A percentile compares a stretch with the other conserved stretches of the same genome.
Evolutionary conservation across 495 filamentous ascomycete species (phyloP).

Genomic region (Hyphodiscus hymeniophilus): DNA sequence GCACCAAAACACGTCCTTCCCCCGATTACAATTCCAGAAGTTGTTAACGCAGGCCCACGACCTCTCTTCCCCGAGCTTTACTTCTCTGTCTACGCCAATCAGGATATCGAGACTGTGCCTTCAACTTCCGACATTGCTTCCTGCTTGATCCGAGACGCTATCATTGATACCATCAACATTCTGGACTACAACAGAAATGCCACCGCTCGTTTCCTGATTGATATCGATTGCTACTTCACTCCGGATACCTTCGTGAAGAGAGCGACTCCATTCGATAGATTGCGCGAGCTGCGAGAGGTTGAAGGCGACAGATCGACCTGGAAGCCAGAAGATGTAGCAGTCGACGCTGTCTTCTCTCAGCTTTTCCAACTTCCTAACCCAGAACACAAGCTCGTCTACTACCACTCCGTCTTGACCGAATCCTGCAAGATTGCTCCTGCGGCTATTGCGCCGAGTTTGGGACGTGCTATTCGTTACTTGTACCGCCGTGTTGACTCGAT

Average conservation of each 20-base stretch:
- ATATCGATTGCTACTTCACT: slow-evolving; percentile 91
- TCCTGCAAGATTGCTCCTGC: slow-evolving; percentile 91
- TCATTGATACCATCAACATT: slow-evolving; percentile 90
- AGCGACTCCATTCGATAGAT: slow-evolving; percentile 81
- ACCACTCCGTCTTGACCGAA: slow-evolving; percentile 90
- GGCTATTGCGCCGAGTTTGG: slow-evolving; percentile 90
- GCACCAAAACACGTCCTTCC: slow-evolving; percentile 69
- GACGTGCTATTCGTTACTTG: slow-evolving; percentile 85
- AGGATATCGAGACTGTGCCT: slow-evolving; percentile 90
- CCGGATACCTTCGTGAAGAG: slow-evolving; percentile 84
- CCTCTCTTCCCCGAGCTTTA: slow-evolving; percentile 86
- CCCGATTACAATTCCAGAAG: slow-evolving; percentile 60
- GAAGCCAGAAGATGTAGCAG: slow-evolving; percentile 97
- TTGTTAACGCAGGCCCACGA: slow-evolving; percentile 62
- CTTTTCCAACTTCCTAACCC: slow-evolving; percentile 79
- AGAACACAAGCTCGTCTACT: slow-evolving; percentile 93
- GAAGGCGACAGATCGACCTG: slow-evolving; percentile 66
- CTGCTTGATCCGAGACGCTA: slow-evolving; percentile 71
- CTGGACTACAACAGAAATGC: slow-evolving; percentile 87
- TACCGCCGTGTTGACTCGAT: slow-evolving; percentile 73
- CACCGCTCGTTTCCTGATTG: slow-evolving; percentile 81
- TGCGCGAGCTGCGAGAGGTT: slow-evolving; percentile 77
- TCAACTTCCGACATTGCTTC: slow-evolving; percentile 65
- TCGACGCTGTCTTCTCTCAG: slow-evolving; percentile 95
- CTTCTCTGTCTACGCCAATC: slow-evolving; percentile 83